Conservation (phyloP, 2,329 filamentous ascomycete genomes). For the Hypoxylon sp. region DNA sequence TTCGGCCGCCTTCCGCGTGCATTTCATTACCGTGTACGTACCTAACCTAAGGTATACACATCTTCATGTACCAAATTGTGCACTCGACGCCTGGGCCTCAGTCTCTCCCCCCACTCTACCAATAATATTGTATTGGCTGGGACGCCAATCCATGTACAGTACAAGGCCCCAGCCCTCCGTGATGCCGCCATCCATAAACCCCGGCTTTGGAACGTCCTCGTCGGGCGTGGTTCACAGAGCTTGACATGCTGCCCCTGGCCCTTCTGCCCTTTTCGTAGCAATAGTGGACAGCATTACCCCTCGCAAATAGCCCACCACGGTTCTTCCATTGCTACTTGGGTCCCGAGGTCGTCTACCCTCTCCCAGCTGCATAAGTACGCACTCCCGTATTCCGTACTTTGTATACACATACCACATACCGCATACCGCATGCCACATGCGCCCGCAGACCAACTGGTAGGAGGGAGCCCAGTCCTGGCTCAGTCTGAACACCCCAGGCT, state of each 20-base stretch:
- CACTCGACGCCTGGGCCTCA: slow-evolving; percentile 26
- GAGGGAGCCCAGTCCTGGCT: slow-evolving; percentile 31
- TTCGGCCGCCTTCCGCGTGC: slow-evolving; percentile 31
- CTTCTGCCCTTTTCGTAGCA: slow-evolving; percentile 27
- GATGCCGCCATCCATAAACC: slow-evolving; percentile 41
- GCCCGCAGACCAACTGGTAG: slow-evolving; percentile 34
- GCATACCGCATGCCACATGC: slow-evolving; percentile 22
- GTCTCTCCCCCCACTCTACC: slow-evolving; percentile 38
- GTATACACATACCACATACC: neutral
- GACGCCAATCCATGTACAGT: slow-evolving; percentile 39
- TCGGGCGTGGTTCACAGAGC: slow-evolving; percentile 36
- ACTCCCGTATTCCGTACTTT: slow-evolving; percentile 3
- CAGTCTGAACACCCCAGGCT: slow-evolving; percentile 36
- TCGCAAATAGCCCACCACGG: slow-evolving; percentile 34
- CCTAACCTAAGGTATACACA: slow-evolving; percentile 9
- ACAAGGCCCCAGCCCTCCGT: slow-evolving; percentile 34
- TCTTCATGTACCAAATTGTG: slow-evolving; percentile 17
- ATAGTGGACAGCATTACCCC: slow-evolving; percentile 16
- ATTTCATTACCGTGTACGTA: slow-evolving; percentile 14
- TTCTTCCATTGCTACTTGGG: slow-evolving; percentile 17
- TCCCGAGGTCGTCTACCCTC: neutral
- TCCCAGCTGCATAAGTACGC: slow-evolving; percentile 15
- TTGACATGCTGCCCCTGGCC: slow-evolving; percentile 16
- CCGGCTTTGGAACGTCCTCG: slow-evolving; percentile 35
- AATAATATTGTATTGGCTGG: slow-evolving; percentile 35